Conservation (phyloP, 140 eudicot species). For the Flaveria floridana region DNA sequence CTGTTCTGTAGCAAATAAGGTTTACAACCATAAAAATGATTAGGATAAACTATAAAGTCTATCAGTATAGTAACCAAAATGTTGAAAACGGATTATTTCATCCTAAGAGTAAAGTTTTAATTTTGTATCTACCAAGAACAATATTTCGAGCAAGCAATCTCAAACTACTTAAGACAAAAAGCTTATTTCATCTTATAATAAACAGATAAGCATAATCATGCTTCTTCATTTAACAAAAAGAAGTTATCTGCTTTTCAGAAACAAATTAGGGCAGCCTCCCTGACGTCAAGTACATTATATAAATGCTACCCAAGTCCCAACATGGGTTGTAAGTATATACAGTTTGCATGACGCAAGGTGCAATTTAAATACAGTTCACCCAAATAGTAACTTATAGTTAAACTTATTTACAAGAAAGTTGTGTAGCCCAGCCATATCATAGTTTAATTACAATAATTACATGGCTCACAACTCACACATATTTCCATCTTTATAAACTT, state of each 20-base stretch:
- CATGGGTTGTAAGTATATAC: background rate
- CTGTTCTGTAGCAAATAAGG: slow-evolving; percentile 97
- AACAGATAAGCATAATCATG: background rate
- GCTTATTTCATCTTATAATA: background rate
- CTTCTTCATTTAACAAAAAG: background rate
- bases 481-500: background rate
- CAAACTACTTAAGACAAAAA: background rate
- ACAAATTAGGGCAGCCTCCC: background rate
- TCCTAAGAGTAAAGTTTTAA: background rate
- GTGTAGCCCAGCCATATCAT: background rate
- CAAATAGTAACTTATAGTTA: background rate
- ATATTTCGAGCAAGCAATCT: background rate
- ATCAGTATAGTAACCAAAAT: too few relatives aligned
- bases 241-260: background rate
- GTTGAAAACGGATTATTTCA: too few relatives aligned
- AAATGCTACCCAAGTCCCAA: background rate
- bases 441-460: background rate
- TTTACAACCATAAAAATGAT: slow-evolving; percentile 54
- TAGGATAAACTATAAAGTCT: slow-evolving; percentile 18
- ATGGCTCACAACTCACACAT: background rate
- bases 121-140: background rate
- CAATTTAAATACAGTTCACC: background rate
- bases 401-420: background rate
- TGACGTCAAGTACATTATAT: background rate
- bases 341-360: background rate